Conservation (phyloP, 2,329 filamentous ascomycete genomes). For the Plenodomus lindquistii region DNA sequence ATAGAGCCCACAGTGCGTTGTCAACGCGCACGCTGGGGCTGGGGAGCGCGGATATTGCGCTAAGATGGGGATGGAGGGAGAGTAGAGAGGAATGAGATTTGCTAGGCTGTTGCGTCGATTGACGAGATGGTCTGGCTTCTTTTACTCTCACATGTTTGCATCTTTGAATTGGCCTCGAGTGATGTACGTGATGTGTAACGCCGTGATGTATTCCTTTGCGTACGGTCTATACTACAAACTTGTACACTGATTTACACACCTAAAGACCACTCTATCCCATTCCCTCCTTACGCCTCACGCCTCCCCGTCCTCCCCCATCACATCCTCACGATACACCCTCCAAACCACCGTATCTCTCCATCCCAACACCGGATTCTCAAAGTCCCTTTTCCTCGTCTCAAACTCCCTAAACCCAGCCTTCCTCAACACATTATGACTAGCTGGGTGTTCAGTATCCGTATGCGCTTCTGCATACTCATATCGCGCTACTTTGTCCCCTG, state of each 20-base stretch:
- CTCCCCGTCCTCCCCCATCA: background rate
- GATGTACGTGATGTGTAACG: too few species aligned
- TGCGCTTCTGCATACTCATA: constrained; percentile 48
- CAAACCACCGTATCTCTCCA: constrained; percentile 44
- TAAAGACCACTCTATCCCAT: too few species aligned
- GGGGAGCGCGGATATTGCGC: background rate
- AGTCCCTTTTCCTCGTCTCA: constrained; percentile 48
- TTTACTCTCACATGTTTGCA: background rate
- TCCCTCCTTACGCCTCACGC: too few species aligned
- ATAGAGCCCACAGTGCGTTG: constrained; percentile 29
- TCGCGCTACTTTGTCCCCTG: too few species aligned
- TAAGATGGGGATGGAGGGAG: background rate
- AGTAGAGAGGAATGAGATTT: background rate
- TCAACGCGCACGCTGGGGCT: constrained; percentile 32
- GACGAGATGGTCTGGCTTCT: background rate
- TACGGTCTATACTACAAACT: too few species aligned
- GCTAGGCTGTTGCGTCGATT: background rate
- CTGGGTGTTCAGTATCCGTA: constrained; percentile 54
- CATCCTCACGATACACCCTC: constrained; percentile 26
- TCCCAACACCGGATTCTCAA: constrained; percentile 42
- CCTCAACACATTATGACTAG: constrained; percentile 60
- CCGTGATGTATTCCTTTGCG: too few species aligned
- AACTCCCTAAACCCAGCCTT: constrained; percentile 60
- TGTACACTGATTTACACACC: too few species aligned
- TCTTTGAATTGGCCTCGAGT: too few species aligned